A percentile compares a stretch with the other conserved stretches of the same genome.
Conservation (phyloP, 2,329 filamentous ascomycete genomes). For the Talaromyces islandicus region DNA sequence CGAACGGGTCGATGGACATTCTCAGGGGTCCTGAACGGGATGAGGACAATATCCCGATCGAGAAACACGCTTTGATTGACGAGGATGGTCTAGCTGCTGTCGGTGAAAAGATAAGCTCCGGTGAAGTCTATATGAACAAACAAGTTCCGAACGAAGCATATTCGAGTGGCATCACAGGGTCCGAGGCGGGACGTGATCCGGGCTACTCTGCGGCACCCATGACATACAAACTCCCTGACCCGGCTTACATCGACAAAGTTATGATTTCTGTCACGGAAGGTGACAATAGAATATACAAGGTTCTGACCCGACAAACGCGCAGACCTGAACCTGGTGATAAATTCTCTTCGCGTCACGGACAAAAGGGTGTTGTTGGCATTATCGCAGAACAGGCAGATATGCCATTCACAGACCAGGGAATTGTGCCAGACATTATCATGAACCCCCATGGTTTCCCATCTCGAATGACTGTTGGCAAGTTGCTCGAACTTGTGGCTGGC, state of each 20-base stretch:
- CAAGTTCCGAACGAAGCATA: slow-evolving; percentile 73
- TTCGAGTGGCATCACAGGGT: slow-evolving; percentile 57
- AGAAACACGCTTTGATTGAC: slow-evolving; percentile 69
- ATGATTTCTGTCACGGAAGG: slow-evolving; percentile 86
- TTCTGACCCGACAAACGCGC: slow-evolving; percentile 92
- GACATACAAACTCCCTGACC: slow-evolving; percentile 78
- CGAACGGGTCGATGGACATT: slow-evolving; percentile 64
- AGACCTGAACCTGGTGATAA: slow-evolving; percentile 95
- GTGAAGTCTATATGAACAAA: slow-evolving; percentile 88
- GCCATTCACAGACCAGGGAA: slow-evolving; percentile 85
- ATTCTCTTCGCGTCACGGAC: slow-evolving; percentile 95
- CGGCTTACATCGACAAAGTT: slow-evolving; percentile 90
- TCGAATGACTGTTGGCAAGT: slow-evolving; percentile 98
- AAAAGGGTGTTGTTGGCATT: slow-evolving; percentile 95
- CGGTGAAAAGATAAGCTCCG: slow-evolving; percentile 68
- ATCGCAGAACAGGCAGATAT: slow-evolving; percentile 96
- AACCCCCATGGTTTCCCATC: slow-evolving; percentile 99
- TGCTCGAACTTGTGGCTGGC: slow-evolving; percentile 88
- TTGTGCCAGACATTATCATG: slow-evolving; percentile 99
- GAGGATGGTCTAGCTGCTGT: slow-evolving; percentile 85
- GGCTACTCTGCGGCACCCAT: slow-evolving; percentile 36
- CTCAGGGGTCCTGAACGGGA: slow-evolving; percentile 56
- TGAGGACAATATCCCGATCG: slow-evolving; percentile 55
- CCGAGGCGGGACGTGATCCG: slow-evolving; percentile 50
- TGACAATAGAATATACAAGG: slow-evolving; percentile 82